A percentile compares a stretch with the other conserved stretches of the same genome.
Evolutionary conservation across 106 monocot genomes (phyloP).

Genomic region (Allium sativum): DNA sequence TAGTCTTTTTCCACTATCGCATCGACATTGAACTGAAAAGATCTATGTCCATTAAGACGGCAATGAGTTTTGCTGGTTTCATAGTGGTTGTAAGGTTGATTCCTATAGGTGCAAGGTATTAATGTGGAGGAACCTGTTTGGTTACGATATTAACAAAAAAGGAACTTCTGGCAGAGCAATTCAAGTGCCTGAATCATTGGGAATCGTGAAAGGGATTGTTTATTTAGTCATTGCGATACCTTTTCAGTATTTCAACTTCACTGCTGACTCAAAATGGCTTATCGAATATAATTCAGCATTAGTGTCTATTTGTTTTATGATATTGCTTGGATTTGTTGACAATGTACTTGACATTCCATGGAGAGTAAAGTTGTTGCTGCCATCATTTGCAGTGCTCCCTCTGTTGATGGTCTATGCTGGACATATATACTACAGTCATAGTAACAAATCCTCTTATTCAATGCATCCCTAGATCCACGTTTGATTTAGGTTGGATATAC

Average conservation of each 20-base stretch:
- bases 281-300: conserved; percentile 97
- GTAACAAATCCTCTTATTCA: conserved; percentile 80
- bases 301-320: conserved; percentile 92
- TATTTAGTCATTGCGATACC: conserved; percentile 82
- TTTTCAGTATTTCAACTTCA: conserved; percentile 87
- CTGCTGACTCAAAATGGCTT: conserved; percentile 92
- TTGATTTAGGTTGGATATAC: conserved; percentile 85
- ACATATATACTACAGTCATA: conserved; percentile 80
- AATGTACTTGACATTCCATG: conserved; percentile 96
- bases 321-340: conserved; percentile 95
- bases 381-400: conserved; percentile 92
- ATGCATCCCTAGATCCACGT: conserved; percentile 50
- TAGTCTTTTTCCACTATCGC: conserved; percentile 50
- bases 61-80: conserved; percentile 78
- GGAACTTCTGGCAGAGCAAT: conserved; percentile 60
- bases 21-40: conserved; percentile 47
- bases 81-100: conserved; percentile 38
- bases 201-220: conserved; percentile 80
- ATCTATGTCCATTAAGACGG: conserved; percentile 54
- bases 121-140: conserved; percentile 60
- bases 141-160: conserved; percentile 93
- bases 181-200: conserved; percentile 95
- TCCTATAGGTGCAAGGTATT: conserved; percentile 71
- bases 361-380: conserved; percentile 89
- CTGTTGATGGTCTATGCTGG: conserved; percentile 99